Evolutionary conservation across 345 rosid genomes (phyloP).

Genomic region (Camelina hispida): DNA sequence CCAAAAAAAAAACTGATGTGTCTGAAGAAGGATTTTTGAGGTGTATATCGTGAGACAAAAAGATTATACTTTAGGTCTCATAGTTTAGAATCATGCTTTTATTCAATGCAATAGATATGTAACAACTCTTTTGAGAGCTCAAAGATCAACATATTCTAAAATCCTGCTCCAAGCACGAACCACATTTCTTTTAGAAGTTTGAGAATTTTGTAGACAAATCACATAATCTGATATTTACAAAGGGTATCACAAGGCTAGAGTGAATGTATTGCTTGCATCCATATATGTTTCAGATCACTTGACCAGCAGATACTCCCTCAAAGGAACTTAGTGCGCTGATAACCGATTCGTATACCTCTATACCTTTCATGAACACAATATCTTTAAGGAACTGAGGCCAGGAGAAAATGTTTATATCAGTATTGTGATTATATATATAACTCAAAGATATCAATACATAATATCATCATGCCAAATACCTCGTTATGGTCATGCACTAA

Average conservation of each 20-base stretch:
- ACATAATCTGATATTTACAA: constrained; percentile 18
- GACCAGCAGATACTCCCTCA: constrained; percentile 47
- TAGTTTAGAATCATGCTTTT: too few relatives aligned
- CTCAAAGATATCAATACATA: background rate
- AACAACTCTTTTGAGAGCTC: too few relatives aligned
- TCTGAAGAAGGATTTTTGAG: too few relatives aligned
- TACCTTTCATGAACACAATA: constrained; percentile 70
- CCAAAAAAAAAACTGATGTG: too few relatives aligned
- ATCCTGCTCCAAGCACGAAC: too few relatives aligned
- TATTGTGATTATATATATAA: background rate
- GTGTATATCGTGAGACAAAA: too few relatives aligned
- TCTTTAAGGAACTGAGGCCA: constrained; percentile 71
- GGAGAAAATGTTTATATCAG: constrained; percentile 3
- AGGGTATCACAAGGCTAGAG: background rate
- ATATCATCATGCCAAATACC: constrained; percentile 50
- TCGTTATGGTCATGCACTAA: constrained; percentile 87
- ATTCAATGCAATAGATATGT: too few relatives aligned
- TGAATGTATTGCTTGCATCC: background rate
- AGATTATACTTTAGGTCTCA: too few relatives aligned
- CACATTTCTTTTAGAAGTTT: too few relatives aligned
- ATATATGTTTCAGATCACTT: constrained; percentile 36
- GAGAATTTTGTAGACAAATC: constrained; percentile 13
- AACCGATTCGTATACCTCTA: constrained; percentile 74
- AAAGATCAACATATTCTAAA: too few relatives aligned
- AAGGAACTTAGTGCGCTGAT: constrained; percentile 69